These are phyloP conservation scores for Phytophthora uliginosa DNA, from an alignment of 352 stramenopile species.

Conservation along the genomic window DNA sequence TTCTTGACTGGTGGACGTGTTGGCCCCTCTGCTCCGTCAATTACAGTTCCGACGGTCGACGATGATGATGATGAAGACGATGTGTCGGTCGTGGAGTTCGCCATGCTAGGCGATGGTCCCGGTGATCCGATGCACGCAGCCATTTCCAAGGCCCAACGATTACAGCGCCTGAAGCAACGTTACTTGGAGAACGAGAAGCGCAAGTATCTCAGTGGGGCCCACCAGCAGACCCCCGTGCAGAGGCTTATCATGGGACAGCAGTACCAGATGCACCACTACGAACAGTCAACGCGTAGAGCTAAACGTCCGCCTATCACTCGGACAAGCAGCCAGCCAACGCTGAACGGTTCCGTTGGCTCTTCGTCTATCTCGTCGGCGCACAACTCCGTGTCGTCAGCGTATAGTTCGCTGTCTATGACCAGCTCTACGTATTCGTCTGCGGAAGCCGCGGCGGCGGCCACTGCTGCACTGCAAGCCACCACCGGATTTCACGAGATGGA, in stretches of 20 bases:
- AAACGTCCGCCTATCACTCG: slow-evolving; percentile 22
- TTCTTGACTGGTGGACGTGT: slow-evolving; percentile 33
- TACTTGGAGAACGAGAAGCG: slow-evolving; percentile 52
- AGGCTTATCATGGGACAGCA: slow-evolving; percentile 28
- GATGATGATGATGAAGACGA: slow-evolving; percentile 40
- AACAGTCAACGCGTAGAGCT: slow-evolving; percentile 17
- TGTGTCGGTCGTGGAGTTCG: slow-evolving; percentile 35
- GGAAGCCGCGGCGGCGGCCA: slow-evolving; percentile 30
- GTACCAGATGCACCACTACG: slow-evolving; percentile 32
- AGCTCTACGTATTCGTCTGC: slow-evolving; percentile 36
- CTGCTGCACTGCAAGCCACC: slow-evolving; percentile 34
- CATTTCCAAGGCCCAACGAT: slow-evolving; percentile 38
- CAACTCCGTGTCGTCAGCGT: slow-evolving; percentile 27
- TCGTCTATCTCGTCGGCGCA: slow-evolving; percentile 30
- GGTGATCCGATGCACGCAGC: slow-evolving; percentile 30
- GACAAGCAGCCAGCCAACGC: slow-evolving; percentile 37
- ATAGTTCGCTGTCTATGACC: slow-evolving; percentile 32
- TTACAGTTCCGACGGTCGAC: slow-evolving; percentile 32
- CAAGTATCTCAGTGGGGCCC: slow-evolving; percentile 35
- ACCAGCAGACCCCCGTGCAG: slow-evolving; percentile 24
- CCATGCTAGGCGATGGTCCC: slow-evolving; percentile 28
- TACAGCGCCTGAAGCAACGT: slow-evolving; percentile 45
- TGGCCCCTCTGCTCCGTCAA: slow-evolving; percentile 13
- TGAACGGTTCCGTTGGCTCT: slow-evolving; percentile 31
- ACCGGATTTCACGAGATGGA: slow-evolving; percentile 60